Conservation (phyloP, 2,329 filamentous ascomycete genomes). For the Alternaria triticimaculans region DNA sequence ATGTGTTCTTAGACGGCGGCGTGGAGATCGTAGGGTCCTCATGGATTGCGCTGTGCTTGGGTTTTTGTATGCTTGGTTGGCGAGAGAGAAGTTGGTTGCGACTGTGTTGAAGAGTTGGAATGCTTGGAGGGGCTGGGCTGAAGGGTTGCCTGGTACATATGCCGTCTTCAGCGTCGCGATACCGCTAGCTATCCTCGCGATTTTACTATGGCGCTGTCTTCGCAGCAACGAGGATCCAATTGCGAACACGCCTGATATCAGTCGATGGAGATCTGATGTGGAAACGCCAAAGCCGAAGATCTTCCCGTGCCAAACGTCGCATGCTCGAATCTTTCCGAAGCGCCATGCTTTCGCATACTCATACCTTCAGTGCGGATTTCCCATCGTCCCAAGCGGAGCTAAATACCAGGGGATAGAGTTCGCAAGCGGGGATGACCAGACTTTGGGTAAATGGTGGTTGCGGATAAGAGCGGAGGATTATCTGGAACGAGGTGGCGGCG, state of each 20-base stretch:
- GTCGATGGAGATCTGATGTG: slow-evolving; percentile 15
- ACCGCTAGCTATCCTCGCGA: slow-evolving; percentile 17
- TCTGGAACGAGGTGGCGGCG: slow-evolving; percentile 61
- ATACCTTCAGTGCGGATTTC: slow-evolving; percentile 73
- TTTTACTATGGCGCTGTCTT: slow-evolving; percentile 2
- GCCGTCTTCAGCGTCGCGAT: slow-evolving; percentile 12
- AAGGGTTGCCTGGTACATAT: slow-evolving; percentile 3
- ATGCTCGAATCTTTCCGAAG: slow-evolving; percentile 70
- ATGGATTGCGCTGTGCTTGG: slow-evolving; percentile 30
- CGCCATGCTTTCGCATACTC: slow-evolving; percentile 73
- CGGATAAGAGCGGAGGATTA: slow-evolving; percentile 67
- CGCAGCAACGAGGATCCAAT: background rate
- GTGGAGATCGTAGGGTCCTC: slow-evolving; percentile 26
- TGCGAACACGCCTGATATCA: background rate
- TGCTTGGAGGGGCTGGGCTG: slow-evolving; percentile 11
- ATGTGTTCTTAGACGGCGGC: slow-evolving; percentile 22
- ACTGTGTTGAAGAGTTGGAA: slow-evolving; percentile 18
- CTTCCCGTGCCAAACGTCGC: slow-evolving; percentile 70
- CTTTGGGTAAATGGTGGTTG: slow-evolving; percentile 60
- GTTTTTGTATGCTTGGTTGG: slow-evolving; percentile 11
- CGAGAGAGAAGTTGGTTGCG: slow-evolving; percentile 13
- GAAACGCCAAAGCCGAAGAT: slow-evolving; percentile 52
- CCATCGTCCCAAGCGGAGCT: slow-evolving; percentile 66
- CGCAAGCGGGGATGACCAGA: slow-evolving; percentile 29
- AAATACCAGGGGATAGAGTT: slow-evolving; percentile 19